These are phyloP conservation scores for Penicillium riverlandense DNA, from an alignment of 495 filamentous ascomycete genomes.

Conservation along the genomic window DNA sequence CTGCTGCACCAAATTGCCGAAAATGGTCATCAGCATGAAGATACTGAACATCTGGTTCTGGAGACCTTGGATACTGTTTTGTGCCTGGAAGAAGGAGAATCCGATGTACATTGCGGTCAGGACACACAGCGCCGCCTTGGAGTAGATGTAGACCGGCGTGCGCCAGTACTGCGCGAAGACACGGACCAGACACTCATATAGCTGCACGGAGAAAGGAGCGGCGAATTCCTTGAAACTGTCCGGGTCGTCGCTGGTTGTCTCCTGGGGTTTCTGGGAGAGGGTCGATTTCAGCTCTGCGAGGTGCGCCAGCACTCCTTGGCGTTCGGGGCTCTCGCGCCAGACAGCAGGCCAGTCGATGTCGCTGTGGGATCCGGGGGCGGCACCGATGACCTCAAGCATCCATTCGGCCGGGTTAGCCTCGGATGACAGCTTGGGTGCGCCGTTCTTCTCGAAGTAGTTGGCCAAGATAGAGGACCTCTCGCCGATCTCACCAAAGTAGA, in stretches of 20 bases:
- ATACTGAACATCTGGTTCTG: conserved; percentile 89
- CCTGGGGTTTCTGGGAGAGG: conserved; percentile 38
- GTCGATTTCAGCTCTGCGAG: conserved; percentile 60
- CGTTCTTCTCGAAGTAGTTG: conserved; percentile 75
- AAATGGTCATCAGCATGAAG: conserved; percentile 81
- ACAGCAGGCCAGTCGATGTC: conserved; percentile 76
- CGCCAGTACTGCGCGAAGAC: conserved; percentile 55
- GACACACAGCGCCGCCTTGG: conserved; percentile 50
- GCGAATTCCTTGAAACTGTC: conserved; percentile 42
- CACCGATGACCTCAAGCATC: conserved; percentile 93
- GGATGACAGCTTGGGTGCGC: conserved; percentile 59
- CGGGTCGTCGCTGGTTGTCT: conserved; percentile 22
- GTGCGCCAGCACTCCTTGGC: conserved; percentile 57
- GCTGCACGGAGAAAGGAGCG: conserved; percentile 46
- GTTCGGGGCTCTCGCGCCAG: conserved; percentile 75
- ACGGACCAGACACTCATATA: conserved; percentile 44
- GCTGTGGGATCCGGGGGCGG: conserved; percentile 71
- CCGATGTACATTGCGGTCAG: conserved; percentile 68
- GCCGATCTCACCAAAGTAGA: conserved; percentile 89
- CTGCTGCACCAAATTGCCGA: conserved; percentile 73
- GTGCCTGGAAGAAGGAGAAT: conserved; percentile 79
- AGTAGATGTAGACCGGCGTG: conserved; percentile 51
- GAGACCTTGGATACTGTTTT: conserved; percentile 70
- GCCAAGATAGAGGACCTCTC: conserved; percentile 66
- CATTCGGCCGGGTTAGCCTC: conserved; percentile 89